phyloP scores from a whole-genome alignment of 805 yeast species.

The Kodamaea lidongshanica region DNA sequence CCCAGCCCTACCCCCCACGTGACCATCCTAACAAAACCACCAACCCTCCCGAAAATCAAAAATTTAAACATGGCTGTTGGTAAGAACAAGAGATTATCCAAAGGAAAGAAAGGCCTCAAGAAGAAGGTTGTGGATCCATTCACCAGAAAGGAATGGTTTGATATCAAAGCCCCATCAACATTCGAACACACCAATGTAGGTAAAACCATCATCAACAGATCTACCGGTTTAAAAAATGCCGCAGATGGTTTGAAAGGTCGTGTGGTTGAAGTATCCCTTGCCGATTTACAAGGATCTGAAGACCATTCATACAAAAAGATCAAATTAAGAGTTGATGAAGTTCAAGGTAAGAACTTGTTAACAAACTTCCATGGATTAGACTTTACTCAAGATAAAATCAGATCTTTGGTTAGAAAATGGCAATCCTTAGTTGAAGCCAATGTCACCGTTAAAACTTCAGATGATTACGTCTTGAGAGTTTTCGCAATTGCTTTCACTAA shows the following conservation, averaged over 20 bases:
- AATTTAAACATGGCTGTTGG: constrained; percentile 37
- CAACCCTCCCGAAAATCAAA: too few relatives aligned
- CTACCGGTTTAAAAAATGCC: constrained; percentile 97
- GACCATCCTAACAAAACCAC: background rate
- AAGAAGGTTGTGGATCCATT: constrained; percentile 99
- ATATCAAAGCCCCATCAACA: constrained; percentile 97
- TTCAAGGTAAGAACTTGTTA: constrained; percentile 96
- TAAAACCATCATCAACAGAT: constrained; percentile 96
- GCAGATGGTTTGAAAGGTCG: constrained; percentile 98
- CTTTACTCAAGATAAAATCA: constrained; percentile 95
- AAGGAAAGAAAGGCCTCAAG: constrained; percentile 96
- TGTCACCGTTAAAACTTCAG: constrained; percentile 96
- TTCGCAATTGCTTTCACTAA: constrained; percentile 98
- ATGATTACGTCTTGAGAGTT: constrained; percentile 93
- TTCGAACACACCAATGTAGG: constrained; percentile 98
- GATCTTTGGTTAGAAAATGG: constrained; percentile 98
- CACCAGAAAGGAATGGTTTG: constrained; percentile 99
- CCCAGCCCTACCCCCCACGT: constrained; percentile 5
- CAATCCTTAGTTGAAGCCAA: constrained; percentile 97
- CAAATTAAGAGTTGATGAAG: constrained; percentile 97
- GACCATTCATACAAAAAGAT: constrained; percentile 98
- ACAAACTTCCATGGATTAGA: constrained; percentile 99
- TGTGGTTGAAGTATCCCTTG: constrained; percentile 90
- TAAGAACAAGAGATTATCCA: constrained; percentile 82
- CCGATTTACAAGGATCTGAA: constrained; percentile 98